Base-by-base conservation (phyloP, 139 green algal genomes). In the Chlorella sp. region DNA sequence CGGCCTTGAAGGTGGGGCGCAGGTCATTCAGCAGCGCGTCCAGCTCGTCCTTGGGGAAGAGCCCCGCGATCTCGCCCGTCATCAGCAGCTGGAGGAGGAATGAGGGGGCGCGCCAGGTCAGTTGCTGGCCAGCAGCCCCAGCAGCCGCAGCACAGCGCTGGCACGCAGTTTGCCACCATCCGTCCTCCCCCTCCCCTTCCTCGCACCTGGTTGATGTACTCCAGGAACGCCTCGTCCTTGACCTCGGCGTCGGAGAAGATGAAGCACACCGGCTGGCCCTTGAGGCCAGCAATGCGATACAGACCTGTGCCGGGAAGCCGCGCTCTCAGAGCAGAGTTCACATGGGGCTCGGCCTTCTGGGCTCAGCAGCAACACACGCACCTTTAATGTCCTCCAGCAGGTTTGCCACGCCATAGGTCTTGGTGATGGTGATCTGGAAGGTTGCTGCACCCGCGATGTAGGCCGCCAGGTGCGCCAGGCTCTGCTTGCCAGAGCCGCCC, bases 161-260 rank as follows among this genome's bases (percentile, higher is more conserved):
- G n/a, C n/a, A n/a, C n/a, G n/a, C n/a, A n/a, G n/a, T n/a, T n/a
- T n/a, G n/a, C n/a, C n/a, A n/a, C n/a, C n/a, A n/a, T n/a, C n/a
- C n/a, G 12, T 0, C n/a, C 40, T 25, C 41, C 11, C 93, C 92
- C 53, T 72, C 72, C 72, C 11, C 94, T 98, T 89, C 97, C 95
- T 23, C 98, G 85, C 63, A 98, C 87, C 89, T 98, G 94, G 87
- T 98, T 98, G 79, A 98, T 94, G 88, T 98, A 98, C 84, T 98
- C 94, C 66, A 98, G 81, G 87, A 98, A 97, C 35, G 85, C 84
- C 77, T 98, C 94, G 36, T 98, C 90, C 88, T 97, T 97, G 38
- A 98, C 87, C 73, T 98, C 94, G 1, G 90, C 83, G 50, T 98
- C 94, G 12, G 91, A 97, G 86, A 98, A 95, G 38, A 98, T 81